Percentiles rank a stretch among this genome's conserved stretches.
phyloP scores from a whole-genome alignment of 2,329 filamentous ascomycete genomes.

The Penicillium sp. region DNA sequence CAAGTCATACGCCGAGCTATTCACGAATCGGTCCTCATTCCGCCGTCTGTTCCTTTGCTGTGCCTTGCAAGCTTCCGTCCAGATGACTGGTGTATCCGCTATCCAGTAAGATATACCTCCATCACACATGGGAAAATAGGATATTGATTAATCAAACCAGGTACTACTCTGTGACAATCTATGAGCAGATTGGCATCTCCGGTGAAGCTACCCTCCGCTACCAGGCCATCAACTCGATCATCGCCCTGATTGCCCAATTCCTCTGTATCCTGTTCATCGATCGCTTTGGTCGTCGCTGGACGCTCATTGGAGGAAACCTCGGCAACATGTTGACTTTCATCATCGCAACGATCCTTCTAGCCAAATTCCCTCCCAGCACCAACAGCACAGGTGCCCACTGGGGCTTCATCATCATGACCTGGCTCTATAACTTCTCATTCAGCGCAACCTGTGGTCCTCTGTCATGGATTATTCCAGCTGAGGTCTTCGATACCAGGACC shows the following conservation, averaged over 20 bases:
- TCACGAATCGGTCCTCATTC: conserved; percentile 65
- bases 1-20: conserved; percentile 69
- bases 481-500: conserved; percentile 76
- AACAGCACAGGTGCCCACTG: conserved; percentile 38
- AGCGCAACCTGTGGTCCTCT: conserved; percentile 69
- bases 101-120: conserved; percentile 55
- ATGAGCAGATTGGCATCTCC: conserved; percentile 67
- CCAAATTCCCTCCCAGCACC: conserved; percentile 61
- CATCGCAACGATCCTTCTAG: conserved; percentile 60
- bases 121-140: not conserved
- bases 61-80: conserved; percentile 68
- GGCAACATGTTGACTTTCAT: conserved; percentile 72
- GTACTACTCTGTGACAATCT: conserved; percentile 70
- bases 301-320: conserved; percentile 70
- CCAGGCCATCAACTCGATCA: conserved; percentile 71
- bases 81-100: conserved; percentile 74
- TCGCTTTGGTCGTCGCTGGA: conserved; percentile 68
- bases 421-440: conserved; percentile 80
- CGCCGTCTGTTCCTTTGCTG: conserved; percentile 70
- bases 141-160: conserved; percentile 13
- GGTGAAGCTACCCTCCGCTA: conserved; percentile 68
- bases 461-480: conserved; percentile 60
- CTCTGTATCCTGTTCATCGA: conserved; percentile 68
- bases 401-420: conserved; percentile 72
- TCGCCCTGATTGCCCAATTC: conserved; percentile 68